These are phyloP conservation scores for Xylaria sp. DNA, from an alignment of 2,329 filamentous ascomycete species.

Conservation along the genomic window DNA sequence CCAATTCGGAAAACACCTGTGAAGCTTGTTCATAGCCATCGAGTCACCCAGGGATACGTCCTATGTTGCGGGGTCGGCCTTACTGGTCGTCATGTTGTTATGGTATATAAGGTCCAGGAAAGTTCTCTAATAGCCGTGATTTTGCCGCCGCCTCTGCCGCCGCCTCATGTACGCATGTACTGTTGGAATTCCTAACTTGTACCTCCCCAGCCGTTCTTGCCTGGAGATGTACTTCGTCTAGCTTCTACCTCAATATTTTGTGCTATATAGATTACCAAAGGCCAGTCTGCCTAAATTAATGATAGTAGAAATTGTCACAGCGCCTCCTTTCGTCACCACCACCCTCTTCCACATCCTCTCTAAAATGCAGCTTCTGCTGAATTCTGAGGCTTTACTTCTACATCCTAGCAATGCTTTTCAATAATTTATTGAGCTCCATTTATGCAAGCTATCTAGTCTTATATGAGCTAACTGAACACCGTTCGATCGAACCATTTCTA, in stretches of 20 bases:
- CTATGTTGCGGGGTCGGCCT: slow-evolving; percentile 31
- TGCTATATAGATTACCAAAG: neutral
- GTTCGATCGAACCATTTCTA: too few species aligned
- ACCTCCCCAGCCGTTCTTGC: slow-evolving; percentile 3
- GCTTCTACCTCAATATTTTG: neutral
- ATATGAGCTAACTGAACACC: too few species aligned
- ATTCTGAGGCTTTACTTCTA: too few species aligned
- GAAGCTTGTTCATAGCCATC: slow-evolving; percentile 34
- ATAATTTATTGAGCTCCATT: too few species aligned
- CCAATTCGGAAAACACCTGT: slow-evolving; percentile 30
- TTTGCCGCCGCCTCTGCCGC: neutral
- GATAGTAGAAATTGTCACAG: too few species aligned
- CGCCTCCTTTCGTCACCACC: too few species aligned
- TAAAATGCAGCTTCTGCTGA: too few species aligned
- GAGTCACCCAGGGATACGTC: slow-evolving; percentile 37
- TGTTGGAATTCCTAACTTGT: neutral
- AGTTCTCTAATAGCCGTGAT: neutral
- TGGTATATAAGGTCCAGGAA: neutral
- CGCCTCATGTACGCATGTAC: neutral
- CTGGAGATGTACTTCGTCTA: neutral
- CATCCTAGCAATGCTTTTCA: too few species aligned
- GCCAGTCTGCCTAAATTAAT: too few species aligned
- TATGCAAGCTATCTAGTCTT: too few species aligned
- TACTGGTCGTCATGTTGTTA: neutral
- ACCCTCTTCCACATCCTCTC: too few species aligned